A percentile compares a stretch with the other conserved stretches of the same genome.
phyloP scores from a whole-genome alignment of 805 yeast genomes.

The Cyberlindnera petersonii region DNA sequence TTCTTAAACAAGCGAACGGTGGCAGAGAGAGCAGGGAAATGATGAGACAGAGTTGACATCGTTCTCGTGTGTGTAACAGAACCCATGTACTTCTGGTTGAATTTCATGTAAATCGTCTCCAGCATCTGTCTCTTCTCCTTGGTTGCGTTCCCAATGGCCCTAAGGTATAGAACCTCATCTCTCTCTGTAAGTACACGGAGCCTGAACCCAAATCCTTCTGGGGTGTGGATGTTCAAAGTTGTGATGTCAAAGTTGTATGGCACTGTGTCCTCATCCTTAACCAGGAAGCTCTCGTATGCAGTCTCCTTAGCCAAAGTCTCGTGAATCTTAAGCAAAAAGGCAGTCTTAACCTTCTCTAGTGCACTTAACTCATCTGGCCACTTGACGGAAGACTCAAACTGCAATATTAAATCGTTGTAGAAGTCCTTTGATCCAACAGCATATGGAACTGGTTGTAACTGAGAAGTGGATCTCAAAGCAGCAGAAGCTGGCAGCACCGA shows the following conservation, averaged over 20 bases:
- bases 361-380: constrained; percentile 95
- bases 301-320: constrained; percentile 44
- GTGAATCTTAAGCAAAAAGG: constrained; percentile 73
- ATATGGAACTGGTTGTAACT: constrained; percentile 78
- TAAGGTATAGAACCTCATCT: constrained; percentile 68
- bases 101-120: constrained; percentile 59
- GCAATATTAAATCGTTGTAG: constrained; percentile 75
- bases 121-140: constrained; percentile 55
- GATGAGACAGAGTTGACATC: constrained; percentile 62
- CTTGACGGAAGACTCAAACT: constrained; percentile 82
- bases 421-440: constrained; percentile 72
- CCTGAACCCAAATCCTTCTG: constrained; percentile 87
- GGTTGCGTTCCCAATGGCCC: constrained; percentile 65
- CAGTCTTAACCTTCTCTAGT: constrained; percentile 85
- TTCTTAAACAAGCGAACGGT: constrained; percentile 80
- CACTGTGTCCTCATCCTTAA: constrained; percentile 58
- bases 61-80: constrained; percentile 79
- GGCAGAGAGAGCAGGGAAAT: constrained; percentile 70
- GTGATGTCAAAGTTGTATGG: constrained; percentile 62
- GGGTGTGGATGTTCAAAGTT: constrained; percentile 64
- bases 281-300: constrained; percentile 53
- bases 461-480: constrained; percentile 69
- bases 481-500: constrained; percentile 72
- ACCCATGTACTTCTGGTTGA: constrained; percentile 60
- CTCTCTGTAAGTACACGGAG: constrained; percentile 76